Conservation (phyloP, 2,329 filamentous ascomycete species). For the Sphaerulina vaccinii region DNA sequence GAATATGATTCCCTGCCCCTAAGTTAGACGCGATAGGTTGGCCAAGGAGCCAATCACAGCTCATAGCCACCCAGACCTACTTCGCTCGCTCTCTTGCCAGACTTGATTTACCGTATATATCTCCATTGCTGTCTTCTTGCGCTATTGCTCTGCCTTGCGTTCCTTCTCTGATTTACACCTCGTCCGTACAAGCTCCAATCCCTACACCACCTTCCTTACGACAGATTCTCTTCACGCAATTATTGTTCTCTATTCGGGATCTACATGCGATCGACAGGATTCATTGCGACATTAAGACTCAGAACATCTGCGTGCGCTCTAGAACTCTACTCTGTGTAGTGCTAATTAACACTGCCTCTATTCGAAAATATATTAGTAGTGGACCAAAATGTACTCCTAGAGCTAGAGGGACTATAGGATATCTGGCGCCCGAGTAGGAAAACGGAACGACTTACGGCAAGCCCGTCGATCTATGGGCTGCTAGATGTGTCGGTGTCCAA, state of each 20-base stretch:
- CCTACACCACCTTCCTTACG: background rate
- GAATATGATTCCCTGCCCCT: no score
- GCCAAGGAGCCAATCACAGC: no score
- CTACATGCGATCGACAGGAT: conserved; percentile 3
- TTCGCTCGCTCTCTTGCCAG: no score
- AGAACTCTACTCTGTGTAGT: conserved; percentile 3
- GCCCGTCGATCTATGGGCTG: conserved; percentile 6
- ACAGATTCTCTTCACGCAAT: conserved; percentile 6
- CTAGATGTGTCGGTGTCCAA: conserved; percentile 6
- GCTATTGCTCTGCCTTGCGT: background rate
- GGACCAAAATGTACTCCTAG: conserved; percentile 1
- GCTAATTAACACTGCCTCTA: conserved; percentile 8
- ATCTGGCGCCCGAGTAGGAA: conserved; percentile 9
- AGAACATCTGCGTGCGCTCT: conserved; percentile 3
- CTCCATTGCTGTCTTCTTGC: background rate
- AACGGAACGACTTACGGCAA: conserved; percentile 1
- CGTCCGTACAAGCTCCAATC: background rate
- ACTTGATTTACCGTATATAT: no score
- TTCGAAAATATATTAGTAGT: background rate
- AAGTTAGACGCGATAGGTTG: no score
- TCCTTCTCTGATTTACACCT: background rate
- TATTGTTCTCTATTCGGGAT: conserved; percentile 4
- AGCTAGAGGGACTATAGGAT: conserved; percentile 5
- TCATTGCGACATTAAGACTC: conserved; percentile 8
- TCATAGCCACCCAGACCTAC: no score